Base-by-base conservation (phyloP, 2,329 filamentous ascomycete genomes). In the Talaromyces funiculosus region DNA sequence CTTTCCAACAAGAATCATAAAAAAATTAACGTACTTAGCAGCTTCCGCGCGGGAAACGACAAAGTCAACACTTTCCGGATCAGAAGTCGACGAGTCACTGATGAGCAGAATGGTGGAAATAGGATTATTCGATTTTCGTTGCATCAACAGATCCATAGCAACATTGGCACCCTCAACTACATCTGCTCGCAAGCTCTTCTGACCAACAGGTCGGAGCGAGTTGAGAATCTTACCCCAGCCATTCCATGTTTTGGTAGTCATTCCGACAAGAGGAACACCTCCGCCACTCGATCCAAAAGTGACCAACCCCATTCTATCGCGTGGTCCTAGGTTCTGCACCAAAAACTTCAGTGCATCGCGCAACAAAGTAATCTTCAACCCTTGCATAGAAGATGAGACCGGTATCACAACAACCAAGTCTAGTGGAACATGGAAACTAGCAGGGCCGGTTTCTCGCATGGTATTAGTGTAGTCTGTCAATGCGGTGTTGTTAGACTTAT, bases 141-240 rank as follows among this genome's bases (percentile, higher is more conserved):
- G 92, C 94, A 99, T 99, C 61, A 99, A 82, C 59, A 99, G 78
- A 73, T 99, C 94, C 94, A 99, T 97, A 53, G 94, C 94, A 55
- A 97, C 91, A 68, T 97, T 99, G 35, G 93, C 94, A 29, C 94
- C 94, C 72, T 99, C 94, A 2, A 99, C 93, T 14, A 97, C 92
- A 77, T 99, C 94, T 1, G 93, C 93, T 12, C 94, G 89, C 69
- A 96, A 86, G 72, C 91, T 97, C 83, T 97, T 99, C 75, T 97
- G 93, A 37, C 92, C 93, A 9, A 97, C 90, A 0, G 94, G 93
- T 65, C 92, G 88, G 68, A 99, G 95, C 0, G 91, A 92, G 40
- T 87, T 84, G 51, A 99, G 80, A 12, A 96, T 85, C 70, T 90
- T 92, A 64, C 86, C 81, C 94, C 94, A 99, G 61, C 94, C 93